These are phyloP conservation scores for Phyllachora maydis DNA, from an alignment of 2,329 filamentous ascomycete species.

Conservation along the genomic window DNA sequence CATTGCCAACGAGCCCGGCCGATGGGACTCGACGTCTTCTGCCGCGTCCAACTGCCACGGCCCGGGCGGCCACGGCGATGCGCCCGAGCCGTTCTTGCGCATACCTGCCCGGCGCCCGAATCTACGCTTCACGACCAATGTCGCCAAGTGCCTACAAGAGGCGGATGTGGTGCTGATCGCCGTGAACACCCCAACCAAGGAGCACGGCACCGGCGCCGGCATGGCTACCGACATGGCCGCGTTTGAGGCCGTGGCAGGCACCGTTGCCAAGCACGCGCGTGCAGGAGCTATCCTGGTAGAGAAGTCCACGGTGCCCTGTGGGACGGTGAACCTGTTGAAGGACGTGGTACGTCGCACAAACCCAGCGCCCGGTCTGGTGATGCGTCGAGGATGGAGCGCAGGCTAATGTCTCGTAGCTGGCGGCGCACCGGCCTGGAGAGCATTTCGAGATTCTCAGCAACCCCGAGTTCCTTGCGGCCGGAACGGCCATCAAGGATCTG, in stretches of 20 bases:
- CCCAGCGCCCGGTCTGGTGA: too few species aligned
- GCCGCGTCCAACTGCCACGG: constrained; percentile 12
- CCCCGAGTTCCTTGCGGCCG: constrained; percentile 63
- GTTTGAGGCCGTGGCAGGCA: constrained; percentile 47
- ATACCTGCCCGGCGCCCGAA: constrained; percentile 40
- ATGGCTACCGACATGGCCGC: constrained; percentile 52
- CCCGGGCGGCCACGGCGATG: constrained; percentile 7
- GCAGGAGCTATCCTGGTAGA: constrained; percentile 57
- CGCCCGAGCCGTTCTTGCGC: constrained; percentile 14
- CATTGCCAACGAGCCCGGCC: constrained; percentile 15
- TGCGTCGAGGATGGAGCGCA: too few species aligned
- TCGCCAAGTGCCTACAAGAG: constrained; percentile 36
- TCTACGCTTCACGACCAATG: constrained; percentile 52
- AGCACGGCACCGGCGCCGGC: constrained; percentile 45
- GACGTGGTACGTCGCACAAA: constrained; percentile 31
- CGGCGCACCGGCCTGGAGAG: constrained; percentile 36
- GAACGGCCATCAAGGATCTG: constrained; percentile 53
- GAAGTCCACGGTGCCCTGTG: constrained; percentile 63
- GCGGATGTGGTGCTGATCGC: constrained; percentile 58
- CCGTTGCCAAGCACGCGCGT: constrained; percentile 45
- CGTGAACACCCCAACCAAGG: constrained; percentile 66
- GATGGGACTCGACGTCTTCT: constrained; percentile 9
- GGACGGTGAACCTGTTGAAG: constrained; percentile 49
- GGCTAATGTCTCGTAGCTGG: constrained; percentile 20
- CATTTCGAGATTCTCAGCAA: constrained; percentile 63